These are phyloP conservation scores for Suhomyces ambrosiae DNA, from an alignment of 1,139 yeast species.

Conservation along the genomic window DNA sequence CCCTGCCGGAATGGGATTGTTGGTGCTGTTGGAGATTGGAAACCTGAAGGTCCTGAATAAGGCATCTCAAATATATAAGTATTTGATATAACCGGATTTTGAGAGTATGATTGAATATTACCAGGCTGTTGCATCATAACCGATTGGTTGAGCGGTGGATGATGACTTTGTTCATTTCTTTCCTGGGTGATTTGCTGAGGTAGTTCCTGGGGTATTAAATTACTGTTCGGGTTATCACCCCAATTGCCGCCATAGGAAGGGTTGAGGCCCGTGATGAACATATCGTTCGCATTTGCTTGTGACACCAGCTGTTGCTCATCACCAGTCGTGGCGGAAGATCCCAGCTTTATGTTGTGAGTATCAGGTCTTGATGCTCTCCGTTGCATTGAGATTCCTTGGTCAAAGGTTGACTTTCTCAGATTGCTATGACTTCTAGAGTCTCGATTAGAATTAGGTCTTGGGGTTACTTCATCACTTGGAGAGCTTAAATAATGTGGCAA, in stretches of 20 bases:
- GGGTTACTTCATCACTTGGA: constrained; percentile 33
- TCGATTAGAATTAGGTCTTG: background rate
- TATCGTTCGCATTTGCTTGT: constrained; percentile 5
- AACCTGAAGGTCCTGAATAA: constrained; percentile 1
- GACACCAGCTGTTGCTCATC: constrained; percentile 1
- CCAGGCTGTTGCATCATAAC: constrained; percentile 4
- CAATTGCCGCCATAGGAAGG: constrained; percentile 3
- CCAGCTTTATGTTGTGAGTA: too few relatives aligned
- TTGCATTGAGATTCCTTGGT: background rate
- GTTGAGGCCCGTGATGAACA: constrained; percentile 8
- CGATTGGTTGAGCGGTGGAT: background rate
- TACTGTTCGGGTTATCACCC: constrained; percentile 1
- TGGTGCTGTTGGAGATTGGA: constrained; percentile 6
- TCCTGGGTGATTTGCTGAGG: too few relatives aligned
- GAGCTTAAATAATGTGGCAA: constrained; percentile 42
- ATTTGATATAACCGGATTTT: constrained; percentile 10
- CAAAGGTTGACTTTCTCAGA: constrained; percentile 1
- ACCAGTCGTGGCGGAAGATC: too few relatives aligned
- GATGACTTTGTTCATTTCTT: background rate
- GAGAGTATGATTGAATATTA: constrained; percentile 1
- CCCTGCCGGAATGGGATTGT: constrained; percentile 1
- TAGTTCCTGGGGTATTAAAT: background rate
- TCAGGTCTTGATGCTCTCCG: background rate
- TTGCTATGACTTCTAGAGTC: background rate
- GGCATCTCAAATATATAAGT: constrained; percentile 11